These are phyloP conservation scores for Sordariomycetes sp. DNA, from an alignment of 2,329 filamentous ascomycete species.

Conservation along the genomic window DNA sequence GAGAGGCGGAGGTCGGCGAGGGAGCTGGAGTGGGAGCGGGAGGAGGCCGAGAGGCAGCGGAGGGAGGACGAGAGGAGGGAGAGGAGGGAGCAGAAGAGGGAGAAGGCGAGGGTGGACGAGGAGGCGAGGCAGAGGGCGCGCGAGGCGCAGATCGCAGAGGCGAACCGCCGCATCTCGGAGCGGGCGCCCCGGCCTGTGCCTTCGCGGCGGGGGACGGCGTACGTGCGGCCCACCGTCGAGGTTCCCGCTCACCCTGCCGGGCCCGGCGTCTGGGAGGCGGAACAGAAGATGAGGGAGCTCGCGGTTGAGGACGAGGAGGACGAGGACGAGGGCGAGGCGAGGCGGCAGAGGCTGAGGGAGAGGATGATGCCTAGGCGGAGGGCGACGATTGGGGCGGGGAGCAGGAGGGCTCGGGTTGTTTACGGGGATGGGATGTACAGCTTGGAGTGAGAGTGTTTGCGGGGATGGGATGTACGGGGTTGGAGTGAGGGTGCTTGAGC, in stretches of 20 bases:
- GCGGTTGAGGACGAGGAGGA: background rate
- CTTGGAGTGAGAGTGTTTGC: slow-evolving; percentile 19
- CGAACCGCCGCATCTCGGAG: slow-evolving; percentile 26
- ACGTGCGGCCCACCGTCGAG: slow-evolving; percentile 2
- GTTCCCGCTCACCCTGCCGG: background rate
- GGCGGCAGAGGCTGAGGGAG: slow-evolving; percentile 23
- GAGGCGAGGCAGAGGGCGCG: slow-evolving; percentile 12
- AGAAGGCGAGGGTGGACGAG: slow-evolving; percentile 7
- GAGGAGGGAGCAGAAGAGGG: slow-evolving; percentile 12
- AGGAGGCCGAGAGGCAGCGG: slow-evolving; percentile 14
- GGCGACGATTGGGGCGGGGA: slow-evolving; percentile 20
- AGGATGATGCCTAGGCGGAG: slow-evolving; percentile 24
- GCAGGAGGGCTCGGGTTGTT: slow-evolving; percentile 18
- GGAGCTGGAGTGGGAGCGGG: slow-evolving; percentile 8
- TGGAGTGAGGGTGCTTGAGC: no score
- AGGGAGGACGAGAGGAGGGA: slow-evolving; percentile 11
- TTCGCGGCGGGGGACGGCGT: background rate
- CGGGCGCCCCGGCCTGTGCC: slow-evolving; percentile 18
- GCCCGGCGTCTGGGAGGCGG: background rate
- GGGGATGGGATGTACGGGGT: background rate
- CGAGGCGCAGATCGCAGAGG: slow-evolving; percentile 17
- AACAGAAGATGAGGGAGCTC: background rate
- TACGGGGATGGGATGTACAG: slow-evolving; percentile 25
- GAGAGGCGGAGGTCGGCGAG: slow-evolving; percentile 19
- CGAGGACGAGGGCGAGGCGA: slow-evolving; percentile 21